Percentiles rank a stretch among this genome's conserved stretches.
Conservation (phyloP, 805 yeast species). For the Saccharomycopsis microspora region DNA sequence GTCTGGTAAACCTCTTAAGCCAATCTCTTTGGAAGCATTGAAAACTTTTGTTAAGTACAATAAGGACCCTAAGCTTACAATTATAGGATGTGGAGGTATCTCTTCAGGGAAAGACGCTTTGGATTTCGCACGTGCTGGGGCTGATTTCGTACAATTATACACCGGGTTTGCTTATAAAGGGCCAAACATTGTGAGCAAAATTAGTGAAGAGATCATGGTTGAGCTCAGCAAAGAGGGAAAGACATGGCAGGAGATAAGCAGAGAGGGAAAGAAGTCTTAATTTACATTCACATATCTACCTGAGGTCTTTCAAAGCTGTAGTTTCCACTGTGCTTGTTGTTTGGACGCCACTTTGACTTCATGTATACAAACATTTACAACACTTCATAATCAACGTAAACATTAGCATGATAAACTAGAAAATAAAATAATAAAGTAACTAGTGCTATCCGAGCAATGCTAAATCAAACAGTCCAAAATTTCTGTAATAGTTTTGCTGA, state of each 20-base stretch:
- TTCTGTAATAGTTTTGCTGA: not conserved
- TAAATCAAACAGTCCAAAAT: not conserved
- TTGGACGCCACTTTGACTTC: too few relatives aligned
- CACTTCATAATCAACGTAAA: not conserved
- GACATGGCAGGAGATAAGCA: slow-evolving; percentile 76
- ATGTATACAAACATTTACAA: not conserved
- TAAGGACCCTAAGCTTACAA: slow-evolving; percentile 51
- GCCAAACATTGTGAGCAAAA: slow-evolving; percentile 63
- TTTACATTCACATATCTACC: too few relatives aligned
- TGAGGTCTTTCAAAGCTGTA: too few relatives aligned
- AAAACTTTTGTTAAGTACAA: slow-evolving; percentile 62
- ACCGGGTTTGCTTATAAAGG: slow-evolving; percentile 90
- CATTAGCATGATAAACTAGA: not conserved
- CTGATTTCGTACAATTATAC: slow-evolving; percentile 76
- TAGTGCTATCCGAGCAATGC: not conserved
- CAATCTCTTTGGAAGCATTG: slow-evolving; percentile 61
- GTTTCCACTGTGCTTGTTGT: too few relatives aligned
- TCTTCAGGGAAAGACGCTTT: slow-evolving; percentile 78
- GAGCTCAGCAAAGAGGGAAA: slow-evolving; percentile 64
- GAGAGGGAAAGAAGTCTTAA: slow-evolving; percentile 30
- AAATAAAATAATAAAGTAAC: not conserved
- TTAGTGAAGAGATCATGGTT: slow-evolving; percentile 45
- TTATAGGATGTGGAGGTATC: slow-evolving; percentile 94
- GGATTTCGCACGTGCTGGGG: slow-evolving; percentile 90
- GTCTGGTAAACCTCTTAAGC: slow-evolving; percentile 87